Evolutionary conservation across 495 filamentous ascomycete genomes (phyloP).

Genomic region (Staphylotrichum tortipilum): DNA sequence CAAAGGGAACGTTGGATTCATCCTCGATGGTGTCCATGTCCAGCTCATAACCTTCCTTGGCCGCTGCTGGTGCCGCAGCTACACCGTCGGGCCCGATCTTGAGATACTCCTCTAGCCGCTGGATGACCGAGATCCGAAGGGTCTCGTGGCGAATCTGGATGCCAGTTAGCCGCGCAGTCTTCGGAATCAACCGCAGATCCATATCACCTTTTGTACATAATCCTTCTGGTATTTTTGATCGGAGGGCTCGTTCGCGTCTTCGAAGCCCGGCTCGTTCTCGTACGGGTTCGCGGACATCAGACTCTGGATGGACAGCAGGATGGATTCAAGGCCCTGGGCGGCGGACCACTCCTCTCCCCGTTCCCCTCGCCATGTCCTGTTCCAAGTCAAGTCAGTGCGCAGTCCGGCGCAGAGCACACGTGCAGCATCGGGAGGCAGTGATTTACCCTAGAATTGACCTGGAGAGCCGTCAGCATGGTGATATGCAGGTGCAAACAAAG

Average conservation of each 20-base stretch:
- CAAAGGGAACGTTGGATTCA: slow-evolving; percentile 47
- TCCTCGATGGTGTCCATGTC: slow-evolving; percentile 47
- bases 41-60: slow-evolving; percentile 44
- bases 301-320: slow-evolving; percentile 91
- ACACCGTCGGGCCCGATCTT: slow-evolving; percentile 49
- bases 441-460: slow-evolving; percentile 85
- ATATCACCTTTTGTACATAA: slow-evolving; percentile 79
- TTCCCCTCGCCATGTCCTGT: slow-evolving; percentile 86
- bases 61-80: slow-evolving; percentile 24
- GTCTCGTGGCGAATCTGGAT: slow-evolving; percentile 83
- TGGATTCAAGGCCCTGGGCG: slow-evolving; percentile 89
- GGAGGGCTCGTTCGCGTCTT: slow-evolving; percentile 54
- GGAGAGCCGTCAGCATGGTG: slow-evolving; percentile 11
- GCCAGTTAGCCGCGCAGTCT: slow-evolving; percentile 6
- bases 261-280: slow-evolving; percentile 92
- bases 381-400: slow-evolving; percentile 19
- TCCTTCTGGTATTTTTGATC: slow-evolving; percentile 68
- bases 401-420: neutral
- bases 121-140: slow-evolving; percentile 75
- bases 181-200: neutral
- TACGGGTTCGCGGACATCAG: slow-evolving; percentile 91
- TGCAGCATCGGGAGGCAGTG: slow-evolving; percentile 17
- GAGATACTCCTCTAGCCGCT: slow-evolving; percentile 73
- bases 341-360: slow-evolving; percentile 90
- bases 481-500: neutral